These are phyloP conservation scores for Porcisia hertigi DNA, from an alignment of 208 protist species.

Conservation along the genomic window DNA sequence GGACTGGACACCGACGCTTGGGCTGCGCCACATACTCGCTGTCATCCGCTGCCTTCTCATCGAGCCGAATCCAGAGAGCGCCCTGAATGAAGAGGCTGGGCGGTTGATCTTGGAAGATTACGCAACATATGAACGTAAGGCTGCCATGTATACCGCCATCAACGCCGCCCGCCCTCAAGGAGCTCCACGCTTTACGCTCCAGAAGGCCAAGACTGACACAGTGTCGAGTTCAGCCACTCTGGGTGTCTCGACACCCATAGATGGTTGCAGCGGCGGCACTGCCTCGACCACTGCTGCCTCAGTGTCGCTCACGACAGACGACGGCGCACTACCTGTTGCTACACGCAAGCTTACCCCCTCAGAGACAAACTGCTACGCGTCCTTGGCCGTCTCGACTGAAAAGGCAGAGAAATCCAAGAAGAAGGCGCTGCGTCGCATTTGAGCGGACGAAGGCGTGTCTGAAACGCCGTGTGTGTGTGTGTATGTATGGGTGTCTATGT, in stretches of 20 bases:
- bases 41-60: conserved; percentile 97
- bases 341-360: conserved; percentile 13
- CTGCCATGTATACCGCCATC: conserved; percentile 78
- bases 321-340: background rate
- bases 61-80: conserved; percentile 98
- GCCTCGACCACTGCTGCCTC: background rate
- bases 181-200: conserved; percentile 33
- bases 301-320: background rate
- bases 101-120: conserved; percentile 97
- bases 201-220: background rate
- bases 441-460: background rate
- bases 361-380: conserved; percentile 20
- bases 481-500: background rate
- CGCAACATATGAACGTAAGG: conserved; percentile 78
- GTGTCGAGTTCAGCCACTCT: background rate
- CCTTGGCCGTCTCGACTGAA: conserved; percentile 6
- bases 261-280: background rate
- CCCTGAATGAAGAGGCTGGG: conserved; percentile 98
- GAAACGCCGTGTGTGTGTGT: background rate
- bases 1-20: conserved; percentile 95
- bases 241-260: background rate
- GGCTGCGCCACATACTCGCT: conserved; percentile 95
- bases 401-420: conserved; percentile 33
- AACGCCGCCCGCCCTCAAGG: conserved; percentile 58
- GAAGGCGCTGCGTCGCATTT: conserved; percentile 31